Evolutionary conservation across 2,329 filamentous ascomycete species (phyloP), one percentile per base, ranked within the genome.

Genomic region (Sphaerulina vaccinii): DNA sequence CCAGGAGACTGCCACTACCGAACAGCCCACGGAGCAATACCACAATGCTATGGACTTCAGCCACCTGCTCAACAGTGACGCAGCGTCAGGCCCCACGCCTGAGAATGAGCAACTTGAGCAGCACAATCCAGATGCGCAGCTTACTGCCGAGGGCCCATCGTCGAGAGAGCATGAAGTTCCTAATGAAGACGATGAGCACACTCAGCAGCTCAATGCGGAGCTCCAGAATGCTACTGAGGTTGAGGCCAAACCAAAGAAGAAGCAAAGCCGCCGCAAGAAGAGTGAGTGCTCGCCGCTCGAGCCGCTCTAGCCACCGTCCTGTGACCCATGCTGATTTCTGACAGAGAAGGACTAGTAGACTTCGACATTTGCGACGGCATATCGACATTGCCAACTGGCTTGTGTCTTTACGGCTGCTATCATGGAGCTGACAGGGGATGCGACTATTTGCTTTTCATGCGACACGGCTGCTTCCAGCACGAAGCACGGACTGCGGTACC

Each of bases 31-130:
- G 18, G 45, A 49, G 36, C 15, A 40, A 0, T 32, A 29, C 11
- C 7, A 5, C 16, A 40, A 41, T 18, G 16, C 36, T 22, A 49
- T 49, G 45, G 36, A 49, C 23, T 49, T 49, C 37, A 41, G 36
- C 36, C 36, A 49, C 15, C 45, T 49, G n/a, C 35, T 40, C 22
- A 33, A 49, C 15, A 49, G 36, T 15, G 37, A 40, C 27, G 19
- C 37, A 1, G 37, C 36, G 5, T n/a, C 19, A n/a, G 36, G 16
- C 22, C 45, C 9, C 19, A 11, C 36, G 7, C 23, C 5, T 10
- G 36, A 18, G 11, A 23, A n/a, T 21, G 36, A 13, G 13, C 16
- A 48, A 7, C 23, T 10, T 15, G 23, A 13, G 13, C 16, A 40
- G n/a, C 27, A 21, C 16, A 6, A 47, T 39, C 23, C 21, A 16